Conservation (phyloP, 768 basidiomycete species). For the Pulveroboletus sp. region DNA sequence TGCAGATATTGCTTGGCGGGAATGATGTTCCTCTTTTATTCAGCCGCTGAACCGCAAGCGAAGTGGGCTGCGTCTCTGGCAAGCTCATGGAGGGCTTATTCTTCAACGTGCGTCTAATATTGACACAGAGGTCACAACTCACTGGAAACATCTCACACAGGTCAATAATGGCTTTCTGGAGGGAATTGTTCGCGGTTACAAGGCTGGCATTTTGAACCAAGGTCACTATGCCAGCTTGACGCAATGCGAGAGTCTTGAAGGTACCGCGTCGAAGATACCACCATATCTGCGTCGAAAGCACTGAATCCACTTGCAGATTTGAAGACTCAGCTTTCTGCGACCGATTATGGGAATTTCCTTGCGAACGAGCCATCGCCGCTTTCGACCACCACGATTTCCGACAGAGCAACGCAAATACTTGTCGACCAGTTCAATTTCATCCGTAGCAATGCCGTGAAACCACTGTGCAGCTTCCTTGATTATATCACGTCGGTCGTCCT, state of each 20-base stretch:
- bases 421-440: constrained; percentile 98
- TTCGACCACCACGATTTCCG: constrained; percentile 92
- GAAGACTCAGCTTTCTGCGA: constrained; percentile 90
- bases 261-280: constrained; percentile 38
- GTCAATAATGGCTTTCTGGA: constrained; percentile 74
- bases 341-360: constrained; percentile 98
- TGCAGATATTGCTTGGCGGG: constrained; percentile 8
- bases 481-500: constrained; percentile 83
- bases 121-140: neutral
- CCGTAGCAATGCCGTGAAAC: constrained; percentile 85
- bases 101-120: constrained; percentile 64
- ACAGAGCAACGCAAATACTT: constrained; percentile 90
- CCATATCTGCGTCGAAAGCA: neutral
- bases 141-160: constrained; percentile 38
- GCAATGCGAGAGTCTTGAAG: constrained; percentile 97
- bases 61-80: neutral
- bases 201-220: constrained; percentile 85
- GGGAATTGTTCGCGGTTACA: constrained; percentile 87
- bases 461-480: constrained; percentile 89
- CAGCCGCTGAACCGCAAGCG: neutral
- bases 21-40: constrained; percentile 16
- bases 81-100: constrained; percentile 76
- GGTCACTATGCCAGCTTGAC: constrained; percentile 89
- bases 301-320: constrained; percentile 59
- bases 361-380: constrained; percentile 93